Percentiles rank a stretch among this genome's conserved stretches.
phyloP scores from a whole-genome alignment of 305 asterid genomes.

The Fraxinus greggii region DNA sequence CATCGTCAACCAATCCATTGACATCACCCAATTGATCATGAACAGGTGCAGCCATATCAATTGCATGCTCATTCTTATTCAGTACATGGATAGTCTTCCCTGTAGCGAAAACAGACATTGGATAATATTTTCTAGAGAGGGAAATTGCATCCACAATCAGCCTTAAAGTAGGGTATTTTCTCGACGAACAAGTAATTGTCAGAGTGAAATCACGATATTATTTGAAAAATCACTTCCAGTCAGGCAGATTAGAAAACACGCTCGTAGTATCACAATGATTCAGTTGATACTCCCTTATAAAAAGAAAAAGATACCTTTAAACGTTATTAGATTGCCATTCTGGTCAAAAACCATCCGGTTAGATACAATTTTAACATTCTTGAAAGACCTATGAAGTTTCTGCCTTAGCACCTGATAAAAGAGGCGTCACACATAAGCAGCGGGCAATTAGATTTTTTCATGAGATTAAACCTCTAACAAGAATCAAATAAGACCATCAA shows the following conservation, averaged over 20 bases:
- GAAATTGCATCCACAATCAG: slow-evolving; percentile 10
- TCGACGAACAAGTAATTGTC: background rate
- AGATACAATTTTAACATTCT: slow-evolving; percentile 78
- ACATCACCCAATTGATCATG: slow-evolving; percentile 51
- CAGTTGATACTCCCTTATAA: slow-evolving; percentile 5
- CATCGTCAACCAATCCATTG: slow-evolving; percentile 44
- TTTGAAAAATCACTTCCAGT: background rate
- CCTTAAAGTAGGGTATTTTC: background rate
- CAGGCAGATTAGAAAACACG: background rate
- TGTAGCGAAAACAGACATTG: slow-evolving; percentile 32
- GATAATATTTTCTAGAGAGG: slow-evolving; percentile 10
- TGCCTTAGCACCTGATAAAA: slow-evolving; percentile 72
- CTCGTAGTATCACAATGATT: background rate
- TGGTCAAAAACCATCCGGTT: slow-evolving; percentile 81
- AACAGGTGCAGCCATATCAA: slow-evolving; percentile 83
- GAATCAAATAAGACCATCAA: slow-evolving; percentile 14
- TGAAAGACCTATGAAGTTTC: slow-evolving; percentile 78
- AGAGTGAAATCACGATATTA: background rate
- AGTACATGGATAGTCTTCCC: slow-evolving; percentile 88
- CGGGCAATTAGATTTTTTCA: background rate
- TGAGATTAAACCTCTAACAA: background rate
- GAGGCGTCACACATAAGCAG: slow-evolving; percentile 31
- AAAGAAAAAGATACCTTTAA: slow-evolving; percentile 50
- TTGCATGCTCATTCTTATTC: slow-evolving; percentile 93
- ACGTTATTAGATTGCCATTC: slow-evolving; percentile 63